These are phyloP conservation scores for Nephelium lappaceum DNA, from an alignment of 345 rosid genomes.

Conservation along the genomic window DNA sequence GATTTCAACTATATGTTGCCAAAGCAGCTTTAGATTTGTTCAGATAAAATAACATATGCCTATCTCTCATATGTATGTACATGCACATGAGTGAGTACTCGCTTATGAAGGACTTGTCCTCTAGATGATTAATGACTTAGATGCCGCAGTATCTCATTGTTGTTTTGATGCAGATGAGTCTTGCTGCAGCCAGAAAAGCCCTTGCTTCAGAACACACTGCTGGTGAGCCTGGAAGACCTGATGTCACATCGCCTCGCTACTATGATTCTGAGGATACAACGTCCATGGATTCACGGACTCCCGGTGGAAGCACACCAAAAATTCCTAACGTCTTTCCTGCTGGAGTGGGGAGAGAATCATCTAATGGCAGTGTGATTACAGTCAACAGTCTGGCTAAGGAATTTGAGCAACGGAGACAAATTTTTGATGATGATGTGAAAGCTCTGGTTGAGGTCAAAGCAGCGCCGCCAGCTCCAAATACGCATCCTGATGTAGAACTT, in stretches of 20 bases:
- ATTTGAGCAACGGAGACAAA: constrained; percentile 69
- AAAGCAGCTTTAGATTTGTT: neutral
- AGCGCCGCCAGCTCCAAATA: constrained; percentile 34
- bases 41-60: neutral
- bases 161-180: constrained; percentile 59
- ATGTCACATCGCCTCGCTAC: constrained; percentile 53
- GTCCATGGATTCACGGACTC: constrained; percentile 64
- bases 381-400: constrained; percentile 68
- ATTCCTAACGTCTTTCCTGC: constrained; percentile 35
- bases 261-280: constrained; percentile 73
- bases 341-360: constrained; percentile 51
- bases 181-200: constrained; percentile 75
- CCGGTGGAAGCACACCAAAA: constrained; percentile 64
- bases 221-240: constrained; percentile 55
- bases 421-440: constrained; percentile 67
- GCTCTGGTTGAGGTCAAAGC: constrained; percentile 52
- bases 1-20: neutral
- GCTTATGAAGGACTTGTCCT: neutral
- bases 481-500: constrained; percentile 61
- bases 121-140: constrained; percentile 1
- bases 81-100: neutral
- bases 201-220: constrained; percentile 56
- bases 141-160: neutral
- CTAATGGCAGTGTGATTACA: constrained; percentile 52
- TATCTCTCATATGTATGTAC: neutral